Evolutionary conservation across 2,329 filamentous ascomycete genomes (phyloP).

Genomic region (Chaetomium sp.): DNA sequence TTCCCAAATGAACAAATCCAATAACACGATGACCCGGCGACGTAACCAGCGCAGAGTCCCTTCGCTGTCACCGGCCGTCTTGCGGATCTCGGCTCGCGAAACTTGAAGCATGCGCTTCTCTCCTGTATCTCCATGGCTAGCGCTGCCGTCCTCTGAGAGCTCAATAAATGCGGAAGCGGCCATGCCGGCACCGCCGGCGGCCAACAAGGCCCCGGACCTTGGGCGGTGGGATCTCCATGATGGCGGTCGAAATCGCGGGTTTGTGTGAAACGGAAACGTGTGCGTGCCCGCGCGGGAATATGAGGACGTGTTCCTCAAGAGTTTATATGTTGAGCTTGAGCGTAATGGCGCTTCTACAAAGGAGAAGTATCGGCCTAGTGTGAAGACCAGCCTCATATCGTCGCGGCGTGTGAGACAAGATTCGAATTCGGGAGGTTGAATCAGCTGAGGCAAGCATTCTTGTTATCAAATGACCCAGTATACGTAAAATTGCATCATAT

Average conservation of each 20-base stretch:
- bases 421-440: slow-evolving; percentile 1
- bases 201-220: slow-evolving; percentile 11
- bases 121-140: slow-evolving; percentile 52
- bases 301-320: not conserved
- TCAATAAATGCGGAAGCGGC: slow-evolving; percentile 53
- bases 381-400: slow-evolving; percentile 21
- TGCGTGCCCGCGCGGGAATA: not conserved
- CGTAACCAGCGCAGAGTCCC: slow-evolving; percentile 51
- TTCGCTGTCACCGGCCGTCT: slow-evolving; percentile 57
- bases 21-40: slow-evolving; percentile 55
- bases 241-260: not conserved
- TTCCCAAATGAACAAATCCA: slow-evolving; percentile 73
- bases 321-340: not conserved
- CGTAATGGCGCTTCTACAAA: slow-evolving; percentile 13
- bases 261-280: slow-evolving; percentile 1
- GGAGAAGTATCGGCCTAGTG: slow-evolving; percentile 19
- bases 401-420: slow-evolving; percentile 8
- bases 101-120: slow-evolving; percentile 83
- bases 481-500: not conserved
- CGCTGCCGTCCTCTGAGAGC: slow-evolving; percentile 50
- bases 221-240: slow-evolving; percentile 14
- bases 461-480: not conserved
- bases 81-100: slow-evolving; percentile 70
- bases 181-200: slow-evolving; percentile 34
- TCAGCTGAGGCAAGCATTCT: slow-evolving; percentile 13